Conservation (phyloP, 371 early-diverging fungal genomes). For the Mortierella sp. region DNA sequence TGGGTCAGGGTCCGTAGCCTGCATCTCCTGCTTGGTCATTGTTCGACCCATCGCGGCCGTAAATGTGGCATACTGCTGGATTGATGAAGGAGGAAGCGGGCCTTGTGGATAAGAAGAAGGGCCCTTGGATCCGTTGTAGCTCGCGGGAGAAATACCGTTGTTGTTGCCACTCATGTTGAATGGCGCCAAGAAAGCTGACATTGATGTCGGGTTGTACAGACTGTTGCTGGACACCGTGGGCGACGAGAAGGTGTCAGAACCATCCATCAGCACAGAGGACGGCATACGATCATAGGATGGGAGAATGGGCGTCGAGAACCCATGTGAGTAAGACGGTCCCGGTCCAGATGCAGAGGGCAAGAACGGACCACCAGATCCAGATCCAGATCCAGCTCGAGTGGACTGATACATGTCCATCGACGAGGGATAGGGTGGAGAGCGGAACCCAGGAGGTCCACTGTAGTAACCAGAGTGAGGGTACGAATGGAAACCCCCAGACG, state of each 20-base stretch:
- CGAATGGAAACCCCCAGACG: background rate
- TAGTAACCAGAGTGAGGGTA: background rate
- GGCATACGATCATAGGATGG: background rate
- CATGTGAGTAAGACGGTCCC: background rate
- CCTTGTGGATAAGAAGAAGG: background rate
- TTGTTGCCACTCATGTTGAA: background rate
- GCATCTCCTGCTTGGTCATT: constrained; percentile 31
- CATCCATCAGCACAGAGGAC: background rate
- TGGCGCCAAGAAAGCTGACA: background rate
- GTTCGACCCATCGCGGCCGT: background rate
- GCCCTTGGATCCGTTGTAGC: background rate
- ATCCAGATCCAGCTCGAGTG: background rate
- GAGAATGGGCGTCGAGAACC: background rate
- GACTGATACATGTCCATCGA: background rate
- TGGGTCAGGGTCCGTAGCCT: constrained; percentile 45
- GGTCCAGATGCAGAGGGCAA: background rate
- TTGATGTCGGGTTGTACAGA: background rate
- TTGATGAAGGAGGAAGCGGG: background rate
- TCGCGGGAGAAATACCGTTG: background rate
- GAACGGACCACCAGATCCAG: background rate
- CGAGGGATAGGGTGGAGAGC: background rate
- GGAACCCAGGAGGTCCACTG: background rate
- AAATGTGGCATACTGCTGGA: background rate
- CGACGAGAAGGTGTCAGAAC: background rate
- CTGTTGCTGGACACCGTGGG: background rate